Conservation (phyloP, 2,329 filamentous ascomycete genomes). For the Colletotrichum ledebouriae region DNA sequence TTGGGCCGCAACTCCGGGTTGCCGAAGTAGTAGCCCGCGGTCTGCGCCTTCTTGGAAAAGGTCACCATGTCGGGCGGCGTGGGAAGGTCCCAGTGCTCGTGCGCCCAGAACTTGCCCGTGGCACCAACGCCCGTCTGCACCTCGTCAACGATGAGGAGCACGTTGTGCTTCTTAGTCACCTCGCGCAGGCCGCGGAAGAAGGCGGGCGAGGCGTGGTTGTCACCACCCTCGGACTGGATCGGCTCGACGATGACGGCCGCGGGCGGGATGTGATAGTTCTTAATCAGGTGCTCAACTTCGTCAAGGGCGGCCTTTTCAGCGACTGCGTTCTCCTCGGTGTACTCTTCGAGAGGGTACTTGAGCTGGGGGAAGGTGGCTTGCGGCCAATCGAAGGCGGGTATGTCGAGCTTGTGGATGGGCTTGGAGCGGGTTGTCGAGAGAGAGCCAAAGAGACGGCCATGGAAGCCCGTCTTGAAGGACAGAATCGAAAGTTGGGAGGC, state of each 20-base stretch:
- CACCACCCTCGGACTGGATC: constrained; percentile 92
- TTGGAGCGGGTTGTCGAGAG: constrained; percentile 93
- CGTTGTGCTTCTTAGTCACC: constrained; percentile 80
- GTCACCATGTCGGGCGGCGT: constrained; percentile 92
- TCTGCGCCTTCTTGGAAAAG: constrained; percentile 95
- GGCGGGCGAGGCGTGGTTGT: constrained; percentile 89
- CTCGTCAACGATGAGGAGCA: constrained; percentile 93
- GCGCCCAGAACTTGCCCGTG: constrained; percentile 95
- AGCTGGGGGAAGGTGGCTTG: constrained; percentile 87
- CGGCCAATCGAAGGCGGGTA: constrained; percentile 95
- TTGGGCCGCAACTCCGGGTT: constrained; percentile 85
- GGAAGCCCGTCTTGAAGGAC: constrained; percentile 90
- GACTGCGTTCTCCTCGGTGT: constrained; percentile 83
- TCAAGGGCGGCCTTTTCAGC: constrained; percentile 85
- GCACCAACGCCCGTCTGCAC: constrained; percentile 94
- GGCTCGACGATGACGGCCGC: constrained; percentile 89
- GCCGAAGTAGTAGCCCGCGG: constrained; percentile 92
- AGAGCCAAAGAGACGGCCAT: constrained; percentile 89
- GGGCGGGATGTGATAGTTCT: constrained; percentile 82
- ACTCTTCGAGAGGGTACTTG: constrained; percentile 87
- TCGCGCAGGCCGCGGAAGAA: constrained; percentile 90
- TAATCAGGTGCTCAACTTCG: constrained; percentile 86
- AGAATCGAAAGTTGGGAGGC: constrained; percentile 84
- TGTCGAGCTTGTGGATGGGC: constrained; percentile 94
- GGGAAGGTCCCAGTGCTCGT: constrained; percentile 90